These are phyloP conservation scores for Verruconis gallopava DNA, from an alignment of 2,329 filamentous ascomycete species.

Conservation along the genomic window DNA sequence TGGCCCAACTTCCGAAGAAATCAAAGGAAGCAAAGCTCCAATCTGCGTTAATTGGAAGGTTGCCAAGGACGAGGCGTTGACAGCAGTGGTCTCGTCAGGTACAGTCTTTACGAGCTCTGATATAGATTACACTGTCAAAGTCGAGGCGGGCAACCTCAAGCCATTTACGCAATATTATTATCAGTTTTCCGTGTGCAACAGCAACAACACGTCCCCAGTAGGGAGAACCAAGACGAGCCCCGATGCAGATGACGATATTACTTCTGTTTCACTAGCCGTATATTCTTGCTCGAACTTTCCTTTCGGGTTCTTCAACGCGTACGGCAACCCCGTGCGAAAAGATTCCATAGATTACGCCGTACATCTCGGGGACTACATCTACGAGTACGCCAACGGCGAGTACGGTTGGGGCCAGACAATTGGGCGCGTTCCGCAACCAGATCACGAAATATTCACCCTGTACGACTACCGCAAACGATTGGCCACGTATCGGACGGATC, in stretches of 20 bases:
- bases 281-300: slow-evolving; percentile 4
- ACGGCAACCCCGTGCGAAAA: slow-evolving; percentile 31
- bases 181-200: slow-evolving; percentile 32
- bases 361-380: slow-evolving; percentile 45
- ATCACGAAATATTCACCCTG: slow-evolving; percentile 35
- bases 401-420: slow-evolving; percentile 22
- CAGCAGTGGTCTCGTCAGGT: slow-evolving; percentile 40
- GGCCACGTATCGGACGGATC: slow-evolving; percentile 48
- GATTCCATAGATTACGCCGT: slow-evolving; percentile 36
- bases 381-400: slow-evolving; percentile 39
- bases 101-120: slow-evolving; percentile 57
- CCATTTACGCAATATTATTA: slow-evolving; percentile 57
- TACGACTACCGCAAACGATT: slow-evolving; percentile 47
- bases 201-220: slow-evolving; percentile 19
- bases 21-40: slow-evolving; percentile 42
- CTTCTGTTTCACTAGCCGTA: slow-evolving; percentile 11
- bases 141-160: slow-evolving; percentile 49
- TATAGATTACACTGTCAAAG: slow-evolving; percentile 64
- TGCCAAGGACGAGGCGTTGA: slow-evolving; percentile 34
- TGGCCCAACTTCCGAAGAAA: slow-evolving; percentile 32
- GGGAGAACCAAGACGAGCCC: slow-evolving; percentile 26
- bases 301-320: slow-evolving; percentile 35
- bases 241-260: slow-evolving; percentile 16
- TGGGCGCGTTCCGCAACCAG: slow-evolving; percentile 21
- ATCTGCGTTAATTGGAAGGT: slow-evolving; percentile 57